Percentiles rank a stretch among this genome's conserved stretches.
These are phyloP conservation scores for Trametes elegans DNA, from an alignment of 768 basidiomycete species.

Conservation along the genomic window DNA sequence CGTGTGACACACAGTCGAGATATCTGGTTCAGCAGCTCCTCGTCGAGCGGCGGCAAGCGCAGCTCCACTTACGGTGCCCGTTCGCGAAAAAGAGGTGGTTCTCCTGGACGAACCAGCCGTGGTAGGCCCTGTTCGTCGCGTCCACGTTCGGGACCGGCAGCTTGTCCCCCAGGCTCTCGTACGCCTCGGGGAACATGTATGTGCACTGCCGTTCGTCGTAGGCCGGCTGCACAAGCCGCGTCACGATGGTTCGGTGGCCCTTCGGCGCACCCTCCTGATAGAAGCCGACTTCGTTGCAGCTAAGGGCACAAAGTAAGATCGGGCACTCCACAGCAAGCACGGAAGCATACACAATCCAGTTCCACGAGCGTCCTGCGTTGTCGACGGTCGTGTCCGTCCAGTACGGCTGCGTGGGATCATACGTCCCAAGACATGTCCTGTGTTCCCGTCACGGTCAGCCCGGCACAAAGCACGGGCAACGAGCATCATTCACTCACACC, in stretches of 20 bases:
- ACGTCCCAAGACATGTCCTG: constrained; percentile 42
- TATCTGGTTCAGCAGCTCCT: not conserved
- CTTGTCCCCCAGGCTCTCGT: constrained; percentile 33
- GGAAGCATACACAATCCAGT: constrained; percentile 56
- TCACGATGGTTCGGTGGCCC: constrained; percentile 45
- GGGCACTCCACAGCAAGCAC: not conserved
- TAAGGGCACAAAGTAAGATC: constrained; percentile 23
- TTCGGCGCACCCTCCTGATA: constrained; percentile 39
- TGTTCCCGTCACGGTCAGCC: not conserved
- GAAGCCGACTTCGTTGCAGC: constrained; percentile 70
- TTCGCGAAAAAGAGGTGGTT: constrained; percentile 69
- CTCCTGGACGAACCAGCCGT: constrained; percentile 60
- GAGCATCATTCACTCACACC: constrained; percentile 41
- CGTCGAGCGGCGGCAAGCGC: not conserved
- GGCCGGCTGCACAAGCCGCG: constrained; percentile 49
- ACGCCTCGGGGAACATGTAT: constrained; percentile 62
- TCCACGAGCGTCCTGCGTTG: constrained; percentile 61
- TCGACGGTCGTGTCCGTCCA: constrained; percentile 58
- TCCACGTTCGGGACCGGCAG: constrained; percentile 43
- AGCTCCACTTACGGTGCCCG: constrained; percentile 52
- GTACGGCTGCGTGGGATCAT: constrained; percentile 36
- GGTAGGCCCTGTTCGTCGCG: constrained; percentile 48
- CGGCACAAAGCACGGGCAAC: not conserved
- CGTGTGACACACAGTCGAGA: no score
- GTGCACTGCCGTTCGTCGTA: constrained; percentile 73